Evolutionary conservation across 169 alveolate genomes (phyloP).

Genomic region (Plasmodium adleri): DNA sequence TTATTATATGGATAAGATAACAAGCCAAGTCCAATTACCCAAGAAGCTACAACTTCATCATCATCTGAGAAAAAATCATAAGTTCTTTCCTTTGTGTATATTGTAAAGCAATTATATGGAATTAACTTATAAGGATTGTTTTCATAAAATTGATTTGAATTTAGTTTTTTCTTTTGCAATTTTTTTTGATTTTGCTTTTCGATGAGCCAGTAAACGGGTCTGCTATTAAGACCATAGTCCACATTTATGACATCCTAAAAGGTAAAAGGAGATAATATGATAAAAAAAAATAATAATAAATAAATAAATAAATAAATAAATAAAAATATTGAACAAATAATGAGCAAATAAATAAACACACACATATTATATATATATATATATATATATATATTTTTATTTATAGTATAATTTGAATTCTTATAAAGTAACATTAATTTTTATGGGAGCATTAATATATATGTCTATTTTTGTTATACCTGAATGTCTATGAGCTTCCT

Average conservation of each 20-base stretch:
- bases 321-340: background rate
- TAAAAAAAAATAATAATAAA: background rate
- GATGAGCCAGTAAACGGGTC: conserved; percentile 75
- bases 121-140: conserved; percentile 17
- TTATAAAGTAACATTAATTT: background rate
- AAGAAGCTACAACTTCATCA: conserved; percentile 37
- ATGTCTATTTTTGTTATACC: conserved; percentile 12
- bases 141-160: conserved; percentile 18
- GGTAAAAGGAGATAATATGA: no score
- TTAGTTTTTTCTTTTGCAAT: conserved; percentile 36
- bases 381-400: background rate
- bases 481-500: conserved; percentile 57
- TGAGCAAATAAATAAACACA: background rate
- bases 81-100: conserved; percentile 42
- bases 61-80: conserved; percentile 69
- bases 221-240: conserved; percentile 56
- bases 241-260: conserved; percentile 50
- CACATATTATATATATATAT: background rate
- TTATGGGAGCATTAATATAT: background rate
- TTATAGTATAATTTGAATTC: no score
- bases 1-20: conserved; percentile 41
- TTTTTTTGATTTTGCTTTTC: conserved; percentile 52
- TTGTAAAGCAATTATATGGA: conserved; percentile 58
- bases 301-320: background rate
- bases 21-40: conserved; percentile 66